A percentile compares a stretch with the other conserved stretches of the same genome.
phyloP scores from a whole-genome alignment of 305 asterid genomes.

The Fraxinus latifolia region DNA sequence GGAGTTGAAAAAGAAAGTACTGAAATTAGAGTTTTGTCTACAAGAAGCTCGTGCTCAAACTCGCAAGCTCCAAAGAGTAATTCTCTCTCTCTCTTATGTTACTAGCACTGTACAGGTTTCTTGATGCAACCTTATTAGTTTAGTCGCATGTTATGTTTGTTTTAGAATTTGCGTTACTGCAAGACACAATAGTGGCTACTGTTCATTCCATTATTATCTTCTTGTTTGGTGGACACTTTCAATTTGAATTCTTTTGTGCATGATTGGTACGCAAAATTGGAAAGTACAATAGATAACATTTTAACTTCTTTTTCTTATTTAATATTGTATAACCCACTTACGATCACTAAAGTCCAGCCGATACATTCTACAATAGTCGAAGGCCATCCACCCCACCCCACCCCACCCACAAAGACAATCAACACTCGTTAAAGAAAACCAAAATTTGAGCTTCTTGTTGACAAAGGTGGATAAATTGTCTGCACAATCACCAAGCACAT shows the following conservation, averaged over 20 bases:
- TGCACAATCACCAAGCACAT: background rate
- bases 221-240: background rate
- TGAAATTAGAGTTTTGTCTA: constrained; percentile 68
- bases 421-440: background rate
- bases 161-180: background rate
- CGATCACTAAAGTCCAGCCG: background rate
- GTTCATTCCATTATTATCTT: background rate
- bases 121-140: background rate
- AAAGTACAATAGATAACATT: background rate
- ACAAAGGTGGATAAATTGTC: background rate
- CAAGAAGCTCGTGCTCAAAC: constrained; percentile 75
- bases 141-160: background rate
- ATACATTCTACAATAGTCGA: background rate
- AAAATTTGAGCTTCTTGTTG: background rate
- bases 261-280: background rate
- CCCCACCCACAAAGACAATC: background rate
- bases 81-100: background rate
- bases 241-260: background rate
- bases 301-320: background rate
- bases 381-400: background rate
- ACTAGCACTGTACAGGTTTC: background rate
- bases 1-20: constrained; percentile 67
- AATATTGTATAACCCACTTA: background rate
- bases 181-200: background rate
- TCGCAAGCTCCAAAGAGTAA: constrained; percentile 83